Evolutionary conservation across 495 filamentous ascomycete genomes (phyloP), one percentile per base, ranked within the genome.

Genomic region (Usnea hakonensis): DNA sequence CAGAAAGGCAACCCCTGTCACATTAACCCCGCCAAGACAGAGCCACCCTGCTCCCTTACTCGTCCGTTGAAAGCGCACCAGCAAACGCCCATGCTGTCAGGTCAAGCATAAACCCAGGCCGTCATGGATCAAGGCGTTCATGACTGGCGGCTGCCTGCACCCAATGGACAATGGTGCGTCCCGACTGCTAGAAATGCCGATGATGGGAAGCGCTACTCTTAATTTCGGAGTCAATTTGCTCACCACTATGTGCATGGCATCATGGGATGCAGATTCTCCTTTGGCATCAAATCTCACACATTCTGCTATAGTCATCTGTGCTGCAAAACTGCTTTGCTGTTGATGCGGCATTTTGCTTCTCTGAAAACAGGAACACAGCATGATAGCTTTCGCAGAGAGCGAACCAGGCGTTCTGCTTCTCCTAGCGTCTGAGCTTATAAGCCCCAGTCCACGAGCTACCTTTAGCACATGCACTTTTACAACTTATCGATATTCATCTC

Each of bases 21-120:
- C 7, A 50, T 41, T 46, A 4, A 37, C 11, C 4, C 32, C 44
- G 26, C 30, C 52, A 56, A 41, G 46, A 50, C 50, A 63, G 37
- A 38, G 60, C 61, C 46, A 57, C 50, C 50, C 38, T 52, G 48
- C 32, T 26, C 17, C 38, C 30, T 63, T 36, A 66, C 64, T 66
- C 44, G 64, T 66, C 60, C 35, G 57, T 55, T 41, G 14, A 35
- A 7, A 19, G 36, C 26, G 36, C 56, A 57, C 64, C 55, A 60
- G 35, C 36, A 50, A 17, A 44, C 58, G 59, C 64, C 60, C 46
- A 40, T 46, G 26, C 48, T 41, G 60, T 43, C 60, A 62, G 17
- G 38, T 40, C 32, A 55, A n/a, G 60, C 60, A 57, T 36, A 11
- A 46, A 21, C 19, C 54, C 19, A 57, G 40, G 19, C 38, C 11